Evolutionary conservation across 2,329 filamentous ascomycete species (phyloP).

Genomic region (Colletotrichum spaethianum): DNA sequence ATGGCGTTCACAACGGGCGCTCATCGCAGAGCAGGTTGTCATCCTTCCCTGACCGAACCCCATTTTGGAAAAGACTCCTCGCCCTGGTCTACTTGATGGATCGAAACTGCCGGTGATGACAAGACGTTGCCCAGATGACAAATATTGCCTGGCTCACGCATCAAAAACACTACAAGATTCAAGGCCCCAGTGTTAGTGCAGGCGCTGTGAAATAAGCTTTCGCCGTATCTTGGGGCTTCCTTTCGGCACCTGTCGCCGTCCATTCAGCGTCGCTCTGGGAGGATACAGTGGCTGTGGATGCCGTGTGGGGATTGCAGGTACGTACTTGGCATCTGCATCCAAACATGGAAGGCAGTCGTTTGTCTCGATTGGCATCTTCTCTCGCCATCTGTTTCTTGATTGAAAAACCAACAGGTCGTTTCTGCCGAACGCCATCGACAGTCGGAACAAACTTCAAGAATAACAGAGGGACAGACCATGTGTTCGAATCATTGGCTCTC

Average conservation of each 20-base stretch:
- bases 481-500: slow-evolving; percentile 24
- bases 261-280: no score
- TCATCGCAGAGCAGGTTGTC: neutral
- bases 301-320: neutral
- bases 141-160: neutral
- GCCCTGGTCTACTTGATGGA: neutral
- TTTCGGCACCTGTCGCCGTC: neutral
- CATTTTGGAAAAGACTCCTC: neutral
- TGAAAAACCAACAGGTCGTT: neutral
- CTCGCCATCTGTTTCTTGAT: neutral
- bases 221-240: neutral
- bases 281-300: neutral
- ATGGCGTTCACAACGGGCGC: neutral
- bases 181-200: neutral
- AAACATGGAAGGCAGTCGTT: neutral
- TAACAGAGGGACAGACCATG: neutral
- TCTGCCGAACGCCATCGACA: neutral
- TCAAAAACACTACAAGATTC: neutral
- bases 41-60: neutral
- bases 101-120: neutral
- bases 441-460: neutral
- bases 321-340: neutral
- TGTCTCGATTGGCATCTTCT: neutral
- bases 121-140: neutral
- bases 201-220: slow-evolving; percentile 12